Evolutionary conservation across 768 basidiomycete species (phyloP).

Genomic region (Russula dissimulans): DNA sequence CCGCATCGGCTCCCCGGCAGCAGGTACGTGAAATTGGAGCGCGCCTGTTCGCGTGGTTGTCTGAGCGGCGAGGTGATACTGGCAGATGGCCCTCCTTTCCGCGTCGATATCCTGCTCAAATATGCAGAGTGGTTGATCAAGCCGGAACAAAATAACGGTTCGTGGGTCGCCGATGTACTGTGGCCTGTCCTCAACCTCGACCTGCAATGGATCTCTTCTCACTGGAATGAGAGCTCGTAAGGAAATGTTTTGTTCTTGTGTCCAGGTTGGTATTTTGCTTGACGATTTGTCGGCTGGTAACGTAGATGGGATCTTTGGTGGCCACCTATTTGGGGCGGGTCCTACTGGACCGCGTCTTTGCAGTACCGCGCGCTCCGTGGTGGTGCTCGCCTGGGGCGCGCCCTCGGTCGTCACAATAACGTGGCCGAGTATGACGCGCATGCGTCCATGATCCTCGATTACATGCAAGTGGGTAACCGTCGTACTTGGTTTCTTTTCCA

Average conservation of each 20-base stretch:
- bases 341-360: conserved; percentile 16
- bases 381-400: conserved; percentile 13
- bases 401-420: not conserved
- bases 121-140: conserved; percentile 14
- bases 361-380: conserved; percentile 16
- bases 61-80: not conserved
- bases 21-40: not conserved
- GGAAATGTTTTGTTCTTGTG: not conserved
- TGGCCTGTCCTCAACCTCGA: conserved; percentile 17
- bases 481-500: not conserved
- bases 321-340: conserved; percentile 14
- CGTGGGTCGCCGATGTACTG: conserved; percentile 6
- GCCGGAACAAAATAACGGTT: conserved; percentile 11
- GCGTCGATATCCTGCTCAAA: conserved; percentile 2
- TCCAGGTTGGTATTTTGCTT: not conserved
- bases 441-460: conserved; percentile 13
- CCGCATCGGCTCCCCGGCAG: conserved; percentile 13
- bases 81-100: conserved; percentile 14
- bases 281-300: not conserved
- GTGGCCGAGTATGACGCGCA: conserved; percentile 1
- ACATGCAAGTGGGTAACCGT: conserved; percentile 1
- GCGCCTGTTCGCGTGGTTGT: not conserved
- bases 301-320: conserved; percentile 14
- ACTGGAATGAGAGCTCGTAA: conserved; percentile 14
- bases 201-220: conserved; percentile 13